Conservation (phyloP, 441 rosid genomes). For the Adansonia gregorii region DNA sequence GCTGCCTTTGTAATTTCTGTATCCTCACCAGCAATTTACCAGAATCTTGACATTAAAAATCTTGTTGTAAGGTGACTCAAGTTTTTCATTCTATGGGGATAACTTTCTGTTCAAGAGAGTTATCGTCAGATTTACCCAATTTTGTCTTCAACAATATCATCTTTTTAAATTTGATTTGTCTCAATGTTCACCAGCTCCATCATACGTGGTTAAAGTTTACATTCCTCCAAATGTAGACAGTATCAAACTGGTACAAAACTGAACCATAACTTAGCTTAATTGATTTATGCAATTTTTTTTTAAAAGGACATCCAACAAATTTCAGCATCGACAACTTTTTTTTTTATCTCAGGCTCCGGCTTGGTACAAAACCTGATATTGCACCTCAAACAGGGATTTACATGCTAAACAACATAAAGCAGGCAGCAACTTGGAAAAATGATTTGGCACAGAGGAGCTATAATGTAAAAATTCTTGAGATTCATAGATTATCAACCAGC, state of each 20-base stretch:
- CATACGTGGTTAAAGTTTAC: not conserved
- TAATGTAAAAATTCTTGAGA: not conserved
- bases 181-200: not conserved
- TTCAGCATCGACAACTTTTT: no score
- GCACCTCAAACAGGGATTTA: not conserved
- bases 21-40: not conserved
- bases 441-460: not conserved
- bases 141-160: not conserved
- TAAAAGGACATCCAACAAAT: no score
- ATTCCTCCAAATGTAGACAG: not conserved
- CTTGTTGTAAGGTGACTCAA: not conserved
- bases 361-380: not conserved
- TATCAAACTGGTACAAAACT: not conserved
- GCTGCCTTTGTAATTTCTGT: not conserved
- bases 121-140: not conserved
- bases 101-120: not conserved
- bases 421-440: not conserved
- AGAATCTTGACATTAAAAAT: not conserved
- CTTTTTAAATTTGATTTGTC: not conserved
- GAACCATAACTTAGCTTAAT: not conserved
- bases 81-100: not conserved
- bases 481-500: slow-evolving; percentile 8
- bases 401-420: not conserved
- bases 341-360: not conserved
- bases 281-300: no score